Base-by-base conservation (phyloP, 768 basidiomycete species). In the Tephrocybe rancida region DNA sequence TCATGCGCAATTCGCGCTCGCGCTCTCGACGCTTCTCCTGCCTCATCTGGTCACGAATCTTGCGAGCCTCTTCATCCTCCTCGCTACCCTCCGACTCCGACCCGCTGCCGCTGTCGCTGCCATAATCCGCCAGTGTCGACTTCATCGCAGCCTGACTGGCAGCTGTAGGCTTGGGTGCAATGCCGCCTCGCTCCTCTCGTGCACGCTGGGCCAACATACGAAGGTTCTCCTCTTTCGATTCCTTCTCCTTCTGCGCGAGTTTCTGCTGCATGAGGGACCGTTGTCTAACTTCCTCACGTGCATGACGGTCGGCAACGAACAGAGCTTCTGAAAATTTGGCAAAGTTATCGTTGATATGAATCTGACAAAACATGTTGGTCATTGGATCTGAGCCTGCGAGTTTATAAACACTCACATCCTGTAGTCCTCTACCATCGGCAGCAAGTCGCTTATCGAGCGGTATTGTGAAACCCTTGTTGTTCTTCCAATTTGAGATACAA, bases 401-500 rank as follows among this genome's bases (percentile, higher is more conserved):
- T n/a, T n/a, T n/a, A 54, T 29, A 16, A 34, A 18, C 26, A 78
- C 91, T 69, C 58, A 97, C 96, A 68, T 99, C 97, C 71, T 99
- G 97, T 29, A 99, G 79, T 54, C 97, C 97, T 61, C 96, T 83
- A n/a, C 96, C 96, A 70, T 98, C 97, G 3, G 97, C 96, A 34
- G 97, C 97, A 48, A 99, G 77, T 58, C 96, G 91, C 75, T 99
- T 98, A 68, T 98, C 97, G 29, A 98, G 80, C 32, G 97, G 96
- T 64, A 98, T 98, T 1, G 97, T 98, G 70, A 95, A 99, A 82
- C 97, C 97, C 74, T 98, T 99, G 85, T 98, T 98, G 78, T 99
- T 99, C 78, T 99, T 99, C 97, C 97, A 99, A 73, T 99, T 99
- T 24, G 93, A 96, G 55, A 99, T 98, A 70, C 96, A 98, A 16